A percentile compares a stretch with the other conserved stretches of the same genome.
These are phyloP conservation scores for Theileria luwenshuni DNA, from an alignment of 169 alveolate species.

Conservation along the genomic window DNA sequence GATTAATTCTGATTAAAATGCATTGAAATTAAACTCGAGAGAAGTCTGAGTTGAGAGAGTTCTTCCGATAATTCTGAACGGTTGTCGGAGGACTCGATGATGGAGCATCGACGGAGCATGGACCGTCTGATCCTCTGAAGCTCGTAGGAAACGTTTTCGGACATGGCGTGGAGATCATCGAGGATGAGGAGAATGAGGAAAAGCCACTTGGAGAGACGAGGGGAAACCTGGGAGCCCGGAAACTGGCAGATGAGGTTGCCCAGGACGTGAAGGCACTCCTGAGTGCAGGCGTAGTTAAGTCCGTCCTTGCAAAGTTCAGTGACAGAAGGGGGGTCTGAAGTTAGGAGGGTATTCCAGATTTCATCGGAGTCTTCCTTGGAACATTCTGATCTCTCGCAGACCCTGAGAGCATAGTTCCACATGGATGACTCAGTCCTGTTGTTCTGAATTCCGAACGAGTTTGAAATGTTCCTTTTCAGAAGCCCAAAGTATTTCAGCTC, in stretches of 20 bases:
- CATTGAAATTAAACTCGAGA: conserved; percentile 34
- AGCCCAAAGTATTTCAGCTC: conserved; percentile 44
- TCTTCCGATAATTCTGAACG: conserved; percentile 3
- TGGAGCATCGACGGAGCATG: conserved; percentile 16
- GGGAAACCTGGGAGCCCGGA: conserved; percentile 35
- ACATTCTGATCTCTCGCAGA: not conserved
- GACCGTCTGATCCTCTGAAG: conserved; percentile 58
- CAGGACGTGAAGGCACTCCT: conserved; percentile 29
- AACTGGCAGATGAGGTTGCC: conserved; percentile 41
- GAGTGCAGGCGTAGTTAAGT: conserved; percentile 35
- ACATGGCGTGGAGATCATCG: conserved; percentile 64
- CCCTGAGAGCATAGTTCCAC: conserved; percentile 16
- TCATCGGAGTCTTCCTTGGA: not conserved
- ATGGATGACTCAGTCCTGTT: conserved; percentile 2
- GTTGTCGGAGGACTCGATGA: conserved; percentile 15
- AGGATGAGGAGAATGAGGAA: conserved; percentile 39
- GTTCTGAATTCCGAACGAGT: conserved; percentile 29
- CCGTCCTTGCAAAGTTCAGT: conserved; percentile 29
- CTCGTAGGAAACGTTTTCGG: conserved; percentile 57
- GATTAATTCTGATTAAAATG: conserved; percentile 47
- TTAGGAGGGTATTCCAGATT: conserved; percentile 21
- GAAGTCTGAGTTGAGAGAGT: conserved; percentile 18
- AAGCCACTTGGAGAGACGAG: conserved; percentile 45
- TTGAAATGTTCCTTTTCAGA: conserved; percentile 29
- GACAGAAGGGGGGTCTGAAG: conserved; percentile 44